Evolutionary conservation across 108 stramenopile species (phyloP).

Genomic region (Skeletonema tropicum): DNA sequence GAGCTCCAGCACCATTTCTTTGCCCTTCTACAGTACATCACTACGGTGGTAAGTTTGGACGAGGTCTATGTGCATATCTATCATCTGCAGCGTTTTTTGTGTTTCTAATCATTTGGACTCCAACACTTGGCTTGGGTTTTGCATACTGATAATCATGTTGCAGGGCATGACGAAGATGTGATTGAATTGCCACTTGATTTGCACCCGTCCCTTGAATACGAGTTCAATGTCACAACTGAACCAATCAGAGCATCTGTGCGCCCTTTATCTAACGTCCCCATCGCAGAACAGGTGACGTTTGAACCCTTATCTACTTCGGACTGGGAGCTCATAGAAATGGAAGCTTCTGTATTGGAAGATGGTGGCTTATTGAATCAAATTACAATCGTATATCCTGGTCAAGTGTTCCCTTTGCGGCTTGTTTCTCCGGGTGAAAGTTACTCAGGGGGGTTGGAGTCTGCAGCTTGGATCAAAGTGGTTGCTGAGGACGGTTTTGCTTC

Average conservation of each 20-base stretch:
- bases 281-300: constrained; percentile 51
- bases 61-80: background rate
- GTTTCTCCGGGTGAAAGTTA: constrained; percentile 10
- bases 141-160: background rate
- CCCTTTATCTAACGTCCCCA: constrained; percentile 41
- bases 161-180: constrained; percentile 11
- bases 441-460: constrained; percentile 18
- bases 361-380: constrained; percentile 74
- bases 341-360: constrained; percentile 62
- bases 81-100: background rate
- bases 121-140: constrained; percentile 7
- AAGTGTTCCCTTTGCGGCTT: constrained; percentile 55
- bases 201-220: constrained; percentile 33
- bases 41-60: constrained; percentile 14
- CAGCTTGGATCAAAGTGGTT: constrained; percentile 52
- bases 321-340: constrained; percentile 80
- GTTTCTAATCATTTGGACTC: background rate
- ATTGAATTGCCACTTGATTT: constrained; percentile 47
- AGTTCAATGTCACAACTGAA: constrained; percentile 30
- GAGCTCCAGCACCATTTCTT: constrained; percentile 32
- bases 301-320: constrained; percentile 72
- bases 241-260: constrained; percentile 45
- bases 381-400: constrained; percentile 64
- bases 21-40: background rate
- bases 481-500: constrained; percentile 30